Evolutionary conservation across 345 rosid species (phyloP), one percentile per base, ranked within the genome.

Genomic region (Salix suchowensis): DNA sequence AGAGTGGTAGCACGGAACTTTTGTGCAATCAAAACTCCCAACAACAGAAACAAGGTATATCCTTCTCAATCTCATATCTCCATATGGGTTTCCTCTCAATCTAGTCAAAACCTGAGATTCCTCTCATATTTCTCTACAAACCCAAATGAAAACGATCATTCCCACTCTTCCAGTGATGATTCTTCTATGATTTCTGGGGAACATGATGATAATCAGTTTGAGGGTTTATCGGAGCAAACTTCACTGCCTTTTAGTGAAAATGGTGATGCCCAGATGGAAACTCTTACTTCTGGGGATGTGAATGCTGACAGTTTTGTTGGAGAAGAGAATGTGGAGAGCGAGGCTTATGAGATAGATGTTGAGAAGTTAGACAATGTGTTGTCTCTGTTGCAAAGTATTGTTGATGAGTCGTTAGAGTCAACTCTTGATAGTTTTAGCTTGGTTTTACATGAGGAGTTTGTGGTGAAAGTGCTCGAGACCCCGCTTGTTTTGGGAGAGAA

Each of bases 361-460:
- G 89, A 89, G 58, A 88, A 88, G 81, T 76, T 91, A 6, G 91
- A 89, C 74, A 80, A 74, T 70, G 82, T 94, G 74, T 55, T 94
- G 69, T 87, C 90, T 74, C 84, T 94, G 76, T 84, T 92, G 77
- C 91, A 88, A 73, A 87, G 94, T 70, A 84, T 81, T 30, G 73
- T 69, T n/a, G 97, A 89, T 11, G 91, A 82, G 14, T 87, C 92
- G 7, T 71, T 92, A 64, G 91, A 87, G 78, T 83, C 88, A 5
- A 86, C 72, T 61, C 88, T 94, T 68, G 87, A 87, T 75, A 37
- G 62, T 4, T 72, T 91, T 44, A 76, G 73, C 75, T 24, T 92
- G 62, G 79, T 73, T 71, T 84, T 90, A 69, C 81, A 74, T 52
- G 86, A 85, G 65, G 88, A 83, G 28, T 85, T 92, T 81, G 86